Percentiles rank a stretch among this genome's conserved stretches.
These are phyloP conservation scores for Naganishia kalamii DNA, from an alignment of 768 basidiomycete genomes.

Conservation along the genomic window DNA sequence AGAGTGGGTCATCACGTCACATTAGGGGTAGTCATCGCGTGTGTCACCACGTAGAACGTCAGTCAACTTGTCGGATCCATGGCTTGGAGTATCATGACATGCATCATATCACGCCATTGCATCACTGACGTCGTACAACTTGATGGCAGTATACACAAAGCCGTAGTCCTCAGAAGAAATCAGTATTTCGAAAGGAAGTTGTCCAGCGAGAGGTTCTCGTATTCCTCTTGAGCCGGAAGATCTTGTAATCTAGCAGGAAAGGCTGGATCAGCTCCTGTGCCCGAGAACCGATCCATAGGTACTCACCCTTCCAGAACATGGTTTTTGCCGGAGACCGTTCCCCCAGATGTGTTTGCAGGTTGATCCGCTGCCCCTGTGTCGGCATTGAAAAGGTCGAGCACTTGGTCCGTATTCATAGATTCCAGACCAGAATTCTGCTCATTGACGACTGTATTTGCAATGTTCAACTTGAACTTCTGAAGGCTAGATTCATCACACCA, in stretches of 20 bases:
- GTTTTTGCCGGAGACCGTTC: slow-evolving; percentile 65
- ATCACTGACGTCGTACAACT: no score
- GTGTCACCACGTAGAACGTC: neutral
- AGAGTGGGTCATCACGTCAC: no score
- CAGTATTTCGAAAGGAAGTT: slow-evolving; percentile 62
- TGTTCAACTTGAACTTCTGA: slow-evolving; percentile 98
- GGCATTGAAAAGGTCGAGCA: slow-evolving; percentile 76
- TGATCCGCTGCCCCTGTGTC: slow-evolving; percentile 40
- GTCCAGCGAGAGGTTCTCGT: slow-evolving; percentile 74
- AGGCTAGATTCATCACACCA: slow-evolving; percentile 56
- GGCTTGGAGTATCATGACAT: no score
- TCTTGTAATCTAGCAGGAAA: slow-evolving; percentile 61
- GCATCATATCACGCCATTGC: no score
- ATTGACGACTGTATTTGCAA: slow-evolving; percentile 91
- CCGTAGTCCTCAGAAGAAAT: no score
- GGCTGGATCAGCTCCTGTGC: neutral
- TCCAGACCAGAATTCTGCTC: slow-evolving; percentile 91
- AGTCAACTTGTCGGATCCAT: neutral
- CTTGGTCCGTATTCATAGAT: slow-evolving; percentile 96
- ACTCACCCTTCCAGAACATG: slow-evolving; percentile 67
- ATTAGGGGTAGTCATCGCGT: no score
- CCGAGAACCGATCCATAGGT: neutral
- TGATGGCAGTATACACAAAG: no score
- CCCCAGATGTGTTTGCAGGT: slow-evolving; percentile 15
- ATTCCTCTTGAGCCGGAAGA: slow-evolving; percentile 85